Conservation (phyloP, 2,329 filamentous ascomycete species). For the Diaporthe sp. region DNA sequence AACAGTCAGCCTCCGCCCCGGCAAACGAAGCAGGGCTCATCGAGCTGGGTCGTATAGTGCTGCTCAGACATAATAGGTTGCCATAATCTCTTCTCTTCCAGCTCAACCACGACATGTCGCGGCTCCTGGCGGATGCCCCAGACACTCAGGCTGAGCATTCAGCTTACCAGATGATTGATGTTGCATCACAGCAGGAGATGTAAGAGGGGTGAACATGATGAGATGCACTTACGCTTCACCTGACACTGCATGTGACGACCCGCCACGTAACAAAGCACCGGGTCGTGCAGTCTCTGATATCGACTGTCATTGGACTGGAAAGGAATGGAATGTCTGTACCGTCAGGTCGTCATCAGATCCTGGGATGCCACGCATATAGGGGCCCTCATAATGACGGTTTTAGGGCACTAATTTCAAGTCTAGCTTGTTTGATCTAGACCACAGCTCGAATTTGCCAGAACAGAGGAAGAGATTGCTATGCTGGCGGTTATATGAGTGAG, state of each 20-base stretch:
- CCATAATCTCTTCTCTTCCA: conserved; percentile 39
- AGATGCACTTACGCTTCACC: conserved; percentile 38
- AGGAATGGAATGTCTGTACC: conserved; percentile 37
- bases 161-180: conserved; percentile 42
- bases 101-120: conserved; percentile 38
- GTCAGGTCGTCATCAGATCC: conserved; percentile 78
- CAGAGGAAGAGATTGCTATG: conserved; percentile 52
- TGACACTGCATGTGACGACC: not conserved
- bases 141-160: conserved; percentile 40
- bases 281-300: not conserved
- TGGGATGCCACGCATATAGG: conserved; percentile 70
- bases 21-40: conserved; percentile 18
- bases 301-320: not conserved
- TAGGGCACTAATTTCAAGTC: conserved; percentile 59
- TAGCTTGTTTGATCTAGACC: conserved; percentile 67
- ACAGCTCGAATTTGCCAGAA: conserved; percentile 67
- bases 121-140: conserved; percentile 8
- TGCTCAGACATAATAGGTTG: conserved; percentile 37
- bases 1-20: conserved; percentile 37
- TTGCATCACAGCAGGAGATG: conserved; percentile 36
- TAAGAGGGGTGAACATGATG: no score
- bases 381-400: conserved; percentile 80
- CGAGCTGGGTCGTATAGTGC: not conserved
- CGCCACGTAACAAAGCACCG: no score
- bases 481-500: conserved; percentile 55